Evolutionary conservation across 2,329 filamentous ascomycete genomes (phyloP), one percentile per base, ranked within the genome.

Genomic region (Mollisia scopiformis): DNA sequence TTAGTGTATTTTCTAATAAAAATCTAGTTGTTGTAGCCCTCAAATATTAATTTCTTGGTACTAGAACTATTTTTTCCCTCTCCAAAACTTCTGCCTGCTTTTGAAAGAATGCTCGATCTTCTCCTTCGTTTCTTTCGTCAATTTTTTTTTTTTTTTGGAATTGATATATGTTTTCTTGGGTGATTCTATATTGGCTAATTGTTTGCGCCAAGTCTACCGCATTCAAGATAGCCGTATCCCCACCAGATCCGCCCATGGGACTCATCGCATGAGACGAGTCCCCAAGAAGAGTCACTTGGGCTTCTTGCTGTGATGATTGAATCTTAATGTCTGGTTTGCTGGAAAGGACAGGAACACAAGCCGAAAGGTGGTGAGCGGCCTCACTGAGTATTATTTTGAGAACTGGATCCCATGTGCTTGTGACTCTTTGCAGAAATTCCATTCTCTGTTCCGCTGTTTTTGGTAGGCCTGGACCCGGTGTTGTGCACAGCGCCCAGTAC

Each of bases 161-260:
- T n/a, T n/a, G n/a, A n/a, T n/a, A n/a, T n/a, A n/a, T n/a, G n/a
- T n/a, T n/a, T n/a, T n/a, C n/a, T n/a, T n/a, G n/a, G n/a, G n/a
- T n/a, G n/a, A n/a, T n/a, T n/a, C n/a, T n/a, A n/a, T n/a, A 37
- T 13, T 37, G 33, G n/a, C 11, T 14, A 37, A 37, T 11, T 16
- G 13, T 16, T 37, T 16, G 13, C n/a, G 33, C n/a, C 33, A 37
- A 13, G 11, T 4, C 33, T 16, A 46, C 55, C 27, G 60, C 64
- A 51, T 69, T 66, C 21, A 33, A 39, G 10, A 70, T 35, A 2
- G 69, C 68, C n/a, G 61, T 62, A 14, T 57, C 61, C 6, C 66
- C 68, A 2, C 67, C 68, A 0, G 59, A 57, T 5, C 65, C 69
- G 1, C 62, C 68, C n/a, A 57, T 37, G 1, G 67, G 69, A 11